A percentile compares a stretch with the other conserved stretches of the same genome.
These are phyloP conservation scores for Astragalus glycyphyllos DNA, from an alignment of 306 rosid species.

Conservation along the genomic window DNA sequence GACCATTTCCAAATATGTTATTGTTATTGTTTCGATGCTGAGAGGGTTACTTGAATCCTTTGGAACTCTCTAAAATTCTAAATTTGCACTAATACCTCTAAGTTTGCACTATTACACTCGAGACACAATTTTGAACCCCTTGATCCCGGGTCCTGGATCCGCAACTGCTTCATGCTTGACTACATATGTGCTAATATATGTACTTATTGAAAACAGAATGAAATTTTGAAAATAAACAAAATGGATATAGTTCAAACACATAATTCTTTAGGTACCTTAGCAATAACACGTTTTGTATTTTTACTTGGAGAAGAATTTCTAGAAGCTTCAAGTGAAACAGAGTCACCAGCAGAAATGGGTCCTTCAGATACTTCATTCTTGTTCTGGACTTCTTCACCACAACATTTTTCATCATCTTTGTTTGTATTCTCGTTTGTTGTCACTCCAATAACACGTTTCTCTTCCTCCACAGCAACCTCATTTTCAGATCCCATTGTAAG, in stretches of 20 bases:
- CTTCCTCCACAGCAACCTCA: slow-evolving; percentile 70
- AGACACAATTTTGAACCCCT: too few species aligned
- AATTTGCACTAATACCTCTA: too few species aligned
- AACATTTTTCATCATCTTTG: slow-evolving; percentile 50
- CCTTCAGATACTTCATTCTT: slow-evolving; percentile 50
- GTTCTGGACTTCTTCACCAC: slow-evolving; percentile 47
- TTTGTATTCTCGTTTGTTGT: slow-evolving; percentile 46
- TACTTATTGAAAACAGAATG: too few species aligned
- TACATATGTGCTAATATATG: too few species aligned
- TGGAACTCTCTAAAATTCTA: too few species aligned
- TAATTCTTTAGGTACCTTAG: slow-evolving; percentile 59
- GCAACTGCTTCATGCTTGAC: too few species aligned
- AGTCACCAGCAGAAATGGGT: slow-evolving; percentile 47
- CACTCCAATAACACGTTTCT: slow-evolving; percentile 62
- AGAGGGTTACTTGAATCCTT: too few species aligned
- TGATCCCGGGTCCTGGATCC: too few species aligned
- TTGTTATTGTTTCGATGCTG: too few species aligned
- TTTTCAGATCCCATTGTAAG: slow-evolving; percentile 70
- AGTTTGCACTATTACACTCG: too few species aligned
- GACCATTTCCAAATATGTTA: too few species aligned
- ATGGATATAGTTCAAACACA: slow-evolving; percentile 17
- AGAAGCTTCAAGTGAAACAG: slow-evolving; percentile 49
- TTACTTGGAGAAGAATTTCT: slow-evolving; percentile 50
- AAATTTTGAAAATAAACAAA: too few species aligned
- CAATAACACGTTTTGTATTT: slow-evolving; percentile 50